Percentiles rank a stretch among this genome's conserved stretches.
phyloP scores from a whole-genome alignment of 202 grass and related monocot genomes.

The Saccharum hybrid region DNA sequence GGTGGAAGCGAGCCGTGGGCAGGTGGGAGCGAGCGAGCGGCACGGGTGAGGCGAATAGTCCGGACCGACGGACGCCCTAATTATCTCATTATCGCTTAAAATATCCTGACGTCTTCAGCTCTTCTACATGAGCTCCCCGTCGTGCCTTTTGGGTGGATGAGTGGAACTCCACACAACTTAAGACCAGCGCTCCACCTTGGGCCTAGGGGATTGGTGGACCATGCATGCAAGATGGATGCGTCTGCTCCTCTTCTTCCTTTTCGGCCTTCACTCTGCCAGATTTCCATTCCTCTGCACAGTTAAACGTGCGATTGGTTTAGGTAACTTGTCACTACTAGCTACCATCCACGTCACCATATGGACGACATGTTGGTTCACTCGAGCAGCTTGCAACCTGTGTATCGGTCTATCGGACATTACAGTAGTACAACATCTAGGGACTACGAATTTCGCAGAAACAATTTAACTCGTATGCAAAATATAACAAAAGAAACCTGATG shows the following conservation, averaged over 20 bases:
- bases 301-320: neutral
- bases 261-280: slow-evolving; percentile 27
- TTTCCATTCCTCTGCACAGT: neutral
- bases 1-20: too few relatives aligned
- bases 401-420: too few relatives aligned
- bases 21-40: too few relatives aligned
- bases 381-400: neutral
- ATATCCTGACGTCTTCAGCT: neutral
- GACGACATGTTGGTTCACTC: neutral
- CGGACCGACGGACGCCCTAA: too few relatives aligned
- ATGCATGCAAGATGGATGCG: neutral
- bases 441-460: too few relatives aligned
- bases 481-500: too few relatives aligned
- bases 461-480: too few relatives aligned
- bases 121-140: neutral
- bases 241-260: slow-evolving; percentile 33
- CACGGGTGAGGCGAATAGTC: too few relatives aligned
- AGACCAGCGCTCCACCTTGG: neutral
- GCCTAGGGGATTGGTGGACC: neutral
- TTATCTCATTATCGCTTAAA: too few relatives aligned
- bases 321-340: neutral
- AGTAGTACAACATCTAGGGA: neutral
- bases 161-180: neutral
- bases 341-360: neutral
- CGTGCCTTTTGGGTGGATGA: neutral